phyloP scores from a whole-genome alignment of 2,329 filamentous ascomycete species.

The Basipetospora chlamydospora region DNA sequence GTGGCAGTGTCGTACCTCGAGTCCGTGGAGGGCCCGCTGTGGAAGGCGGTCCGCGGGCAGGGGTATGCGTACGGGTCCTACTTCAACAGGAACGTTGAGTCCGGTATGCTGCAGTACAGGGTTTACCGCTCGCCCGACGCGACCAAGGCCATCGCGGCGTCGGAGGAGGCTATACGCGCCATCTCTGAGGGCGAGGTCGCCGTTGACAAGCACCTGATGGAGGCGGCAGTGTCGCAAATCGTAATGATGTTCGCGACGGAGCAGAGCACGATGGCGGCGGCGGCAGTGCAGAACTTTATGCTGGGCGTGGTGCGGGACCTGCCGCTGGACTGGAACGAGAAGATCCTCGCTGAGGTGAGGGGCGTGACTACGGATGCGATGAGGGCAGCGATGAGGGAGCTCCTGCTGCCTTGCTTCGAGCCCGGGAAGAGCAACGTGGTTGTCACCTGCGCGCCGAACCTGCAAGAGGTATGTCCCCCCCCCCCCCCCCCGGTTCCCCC shows the following conservation, averaged over 20 bases:
- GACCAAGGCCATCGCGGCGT: slow-evolving; percentile 70
- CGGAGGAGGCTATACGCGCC: slow-evolving; percentile 57
- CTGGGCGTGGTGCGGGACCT: slow-evolving; percentile 66
- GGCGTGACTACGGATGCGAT: slow-evolving; percentile 66
- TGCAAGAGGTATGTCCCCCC: slow-evolving; percentile 57
- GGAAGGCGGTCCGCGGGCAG: slow-evolving; percentile 83
- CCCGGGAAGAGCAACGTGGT: slow-evolving; percentile 72
- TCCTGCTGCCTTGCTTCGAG: slow-evolving; percentile 68
- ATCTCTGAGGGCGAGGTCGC: slow-evolving; percentile 56
- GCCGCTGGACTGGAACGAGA: slow-evolving; percentile 61
- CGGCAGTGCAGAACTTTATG: slow-evolving; percentile 72
- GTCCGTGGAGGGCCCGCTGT: slow-evolving; percentile 83
- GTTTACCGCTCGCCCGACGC: slow-evolving; percentile 86
- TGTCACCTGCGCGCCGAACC: slow-evolving; percentile 72
- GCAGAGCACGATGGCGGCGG: slow-evolving; percentile 69
- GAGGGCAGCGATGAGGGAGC: slow-evolving; percentile 54
- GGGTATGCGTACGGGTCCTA: slow-evolving; percentile 82
- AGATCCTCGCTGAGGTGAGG: slow-evolving; percentile 63
- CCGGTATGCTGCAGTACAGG: slow-evolving; percentile 67
- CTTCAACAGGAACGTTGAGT: slow-evolving; percentile 65
- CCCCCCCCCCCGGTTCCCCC: slow-evolving; percentile 1
- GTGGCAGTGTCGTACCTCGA: slow-evolving; percentile 87
- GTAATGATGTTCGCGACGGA: slow-evolving; percentile 79
- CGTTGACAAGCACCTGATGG: slow-evolving; percentile 70
- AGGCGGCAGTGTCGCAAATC: slow-evolving; percentile 81